Evolutionary conservation across 164 flowering plant genomes (phyloP).

Genomic region (Vitis amurensis): DNA sequence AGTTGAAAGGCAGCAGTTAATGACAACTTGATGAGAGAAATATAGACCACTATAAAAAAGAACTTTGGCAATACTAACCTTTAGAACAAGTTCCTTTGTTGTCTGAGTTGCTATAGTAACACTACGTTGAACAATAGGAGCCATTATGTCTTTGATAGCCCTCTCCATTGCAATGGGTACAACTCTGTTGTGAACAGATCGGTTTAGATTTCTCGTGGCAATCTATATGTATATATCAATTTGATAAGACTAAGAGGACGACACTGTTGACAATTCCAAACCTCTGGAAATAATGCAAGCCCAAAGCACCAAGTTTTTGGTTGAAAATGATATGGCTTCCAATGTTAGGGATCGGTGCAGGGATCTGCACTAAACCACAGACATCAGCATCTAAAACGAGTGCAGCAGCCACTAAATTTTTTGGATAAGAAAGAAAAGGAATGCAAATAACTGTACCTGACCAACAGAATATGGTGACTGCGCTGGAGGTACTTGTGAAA

Average conservation of each 20-base stretch:
- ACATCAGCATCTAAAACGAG: conserved; percentile 1
- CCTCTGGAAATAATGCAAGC: conserved; percentile 89
- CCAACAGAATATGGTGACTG: conserved; percentile 62
- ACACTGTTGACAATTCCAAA: conserved; percentile 9
- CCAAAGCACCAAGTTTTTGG: conserved; percentile 60
- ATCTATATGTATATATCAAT: too few species aligned
- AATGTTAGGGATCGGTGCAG: conserved; percentile 66
- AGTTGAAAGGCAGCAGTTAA: too few species aligned
- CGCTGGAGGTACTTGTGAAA: conserved; percentile 54
- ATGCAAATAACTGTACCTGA: conserved; percentile 46
- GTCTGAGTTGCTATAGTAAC: conserved; percentile 92
- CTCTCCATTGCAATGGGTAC: conserved; percentile 91
- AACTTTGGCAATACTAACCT: conserved; percentile 39
- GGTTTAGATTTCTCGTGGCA: too few species aligned
- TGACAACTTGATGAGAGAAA: too few species aligned
- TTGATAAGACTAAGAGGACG: too few species aligned
- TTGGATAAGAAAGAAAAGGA: too few species aligned
- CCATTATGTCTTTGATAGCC: conserved; percentile 84
- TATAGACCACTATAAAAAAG: too few species aligned
- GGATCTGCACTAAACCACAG: conserved; percentile 47
- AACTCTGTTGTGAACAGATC: conserved; percentile 43
- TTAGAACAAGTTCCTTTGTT: conserved; percentile 88
- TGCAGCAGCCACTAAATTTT: too few species aligned
- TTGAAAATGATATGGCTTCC: conserved; percentile 80
- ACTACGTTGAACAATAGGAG: conserved; percentile 86